Conservation (phyloP, 345 rosid genomes). For the Boechera divaricarpa region DNA sequence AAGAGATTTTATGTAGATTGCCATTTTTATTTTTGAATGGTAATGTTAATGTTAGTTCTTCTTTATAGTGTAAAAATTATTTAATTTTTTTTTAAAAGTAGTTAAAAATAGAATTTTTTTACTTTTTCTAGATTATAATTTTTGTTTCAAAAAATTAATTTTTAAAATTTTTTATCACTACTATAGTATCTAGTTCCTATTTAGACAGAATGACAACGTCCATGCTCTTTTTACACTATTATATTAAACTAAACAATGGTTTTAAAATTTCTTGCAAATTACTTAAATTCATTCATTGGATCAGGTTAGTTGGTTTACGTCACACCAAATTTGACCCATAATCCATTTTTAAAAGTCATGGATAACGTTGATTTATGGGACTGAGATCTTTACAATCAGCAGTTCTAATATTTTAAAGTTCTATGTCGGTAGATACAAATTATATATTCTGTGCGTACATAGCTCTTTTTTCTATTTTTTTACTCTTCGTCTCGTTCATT, state of each 20-base stretch:
- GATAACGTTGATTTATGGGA: conserved; percentile 35
- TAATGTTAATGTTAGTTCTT: no score
- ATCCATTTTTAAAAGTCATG: conserved; percentile 23
- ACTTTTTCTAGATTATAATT: no score
- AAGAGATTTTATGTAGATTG: no score
- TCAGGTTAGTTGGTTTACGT: conserved; percentile 41
- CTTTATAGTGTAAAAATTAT: no score
- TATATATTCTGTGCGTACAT: neutral
- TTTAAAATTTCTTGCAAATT: neutral
- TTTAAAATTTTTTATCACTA: no score
- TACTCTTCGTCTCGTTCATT: no score
- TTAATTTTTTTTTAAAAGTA: no score
- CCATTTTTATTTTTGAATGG: no score
- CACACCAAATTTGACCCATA: conserved; percentile 46
- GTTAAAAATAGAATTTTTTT: no score
- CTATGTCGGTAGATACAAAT: neutral
- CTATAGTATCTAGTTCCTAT: neutral
- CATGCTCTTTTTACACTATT: conserved; percentile 36
- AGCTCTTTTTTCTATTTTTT: neutral
- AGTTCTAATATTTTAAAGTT: neutral
- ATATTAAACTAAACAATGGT: neutral
- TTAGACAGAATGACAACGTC: conserved; percentile 29
- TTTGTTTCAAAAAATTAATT: no score
- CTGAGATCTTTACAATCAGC: conserved; percentile 38
- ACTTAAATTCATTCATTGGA: conserved; percentile 21